Evolutionary conservation across 768 basidiomycete species (phyloP), one percentile per base, ranked within the genome.

Genomic region (Trametes cingulata): DNA sequence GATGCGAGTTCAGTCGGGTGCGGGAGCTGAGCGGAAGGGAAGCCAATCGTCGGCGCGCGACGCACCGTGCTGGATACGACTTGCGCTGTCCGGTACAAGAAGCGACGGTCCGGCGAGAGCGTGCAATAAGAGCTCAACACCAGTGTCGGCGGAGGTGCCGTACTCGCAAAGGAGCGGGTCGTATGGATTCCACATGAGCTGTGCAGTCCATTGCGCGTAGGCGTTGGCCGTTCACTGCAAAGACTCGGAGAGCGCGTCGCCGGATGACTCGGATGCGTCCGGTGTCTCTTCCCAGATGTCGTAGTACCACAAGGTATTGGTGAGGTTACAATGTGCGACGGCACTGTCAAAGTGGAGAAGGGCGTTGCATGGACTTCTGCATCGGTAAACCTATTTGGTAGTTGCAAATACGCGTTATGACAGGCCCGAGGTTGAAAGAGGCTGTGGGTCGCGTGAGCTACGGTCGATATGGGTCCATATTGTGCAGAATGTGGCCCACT

Each of bases 121-220:
- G 50, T 15, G 62, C 53, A 2, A 52, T 7, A 12, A 60, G 39
- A 60, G 46, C 36, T 64, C 63, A 27, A 64, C 27, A 1, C 63
- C 58, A 1, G 63, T 58, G 33, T 64, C 58, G 24, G 39, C 10
- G 14, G 58, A 4, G 9, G 63, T 47, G 25, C 63, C 63, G 43
- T 60, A 60, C 24, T 58, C 35, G 12, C 22, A 45, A 6, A 57
- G 20, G 40, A 58, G 63, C 17, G n/a, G 45, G 24, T 56, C 45
- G 45, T 56, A 56, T 6, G 58, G 49, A 3, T 56, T 20, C 63
- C 63, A 64, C 13, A 54, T 50, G 14, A 64, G 51, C 49, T 60
- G 58, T 10, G 55, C 63, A 15, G 53, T 49, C 58, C 58, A 64
- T 20, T 52, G 58, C 0, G 58, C 54, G 24, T 64, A 64, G 8